These are phyloP conservation scores for Fusarium papillatum DNA, from an alignment of 2,329 filamentous ascomycete genomes.

Conservation along the genomic window DNA sequence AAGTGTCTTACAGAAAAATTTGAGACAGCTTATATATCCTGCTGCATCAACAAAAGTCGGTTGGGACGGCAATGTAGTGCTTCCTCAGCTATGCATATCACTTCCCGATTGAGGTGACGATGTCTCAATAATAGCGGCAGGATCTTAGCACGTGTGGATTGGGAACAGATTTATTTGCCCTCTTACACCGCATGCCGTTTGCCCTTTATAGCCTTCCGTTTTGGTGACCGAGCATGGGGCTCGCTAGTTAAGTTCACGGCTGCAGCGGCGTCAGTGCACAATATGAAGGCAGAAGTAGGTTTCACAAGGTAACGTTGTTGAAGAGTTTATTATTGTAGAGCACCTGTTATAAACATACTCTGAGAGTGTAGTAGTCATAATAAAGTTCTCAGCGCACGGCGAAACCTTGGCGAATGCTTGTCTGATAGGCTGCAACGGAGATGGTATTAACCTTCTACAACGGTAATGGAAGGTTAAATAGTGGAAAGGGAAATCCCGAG, in stretches of 20 bases:
- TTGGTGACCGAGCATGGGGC: conserved; percentile 3
- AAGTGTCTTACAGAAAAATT: background rate
- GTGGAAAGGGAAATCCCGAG: background rate
- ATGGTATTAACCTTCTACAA: background rate
- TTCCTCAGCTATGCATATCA: background rate
- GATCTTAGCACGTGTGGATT: conserved; percentile 1
- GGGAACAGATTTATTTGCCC: background rate
- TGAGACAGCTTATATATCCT: background rate
- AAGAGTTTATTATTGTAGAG: background rate
- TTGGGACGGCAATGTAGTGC: background rate
- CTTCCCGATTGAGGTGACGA: background rate
- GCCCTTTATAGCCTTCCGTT: background rate
- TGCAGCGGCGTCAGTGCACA: background rate
- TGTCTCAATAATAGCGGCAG: background rate
- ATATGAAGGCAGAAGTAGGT: background rate
- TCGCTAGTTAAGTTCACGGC: background rate
- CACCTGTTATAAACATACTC: background rate
- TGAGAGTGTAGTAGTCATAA: background rate
- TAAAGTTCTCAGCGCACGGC: background rate
- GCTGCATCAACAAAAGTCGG: background rate
- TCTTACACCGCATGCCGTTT: background rate
- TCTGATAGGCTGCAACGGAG: background rate
- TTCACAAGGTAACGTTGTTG: background rate
- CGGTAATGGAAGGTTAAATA: background rate
- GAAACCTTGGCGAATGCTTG: background rate